These are phyloP conservation scores for Taxillus chinensis DNA, from an alignment of 164 flowering plant genomes.

Conservation along the genomic window DNA sequence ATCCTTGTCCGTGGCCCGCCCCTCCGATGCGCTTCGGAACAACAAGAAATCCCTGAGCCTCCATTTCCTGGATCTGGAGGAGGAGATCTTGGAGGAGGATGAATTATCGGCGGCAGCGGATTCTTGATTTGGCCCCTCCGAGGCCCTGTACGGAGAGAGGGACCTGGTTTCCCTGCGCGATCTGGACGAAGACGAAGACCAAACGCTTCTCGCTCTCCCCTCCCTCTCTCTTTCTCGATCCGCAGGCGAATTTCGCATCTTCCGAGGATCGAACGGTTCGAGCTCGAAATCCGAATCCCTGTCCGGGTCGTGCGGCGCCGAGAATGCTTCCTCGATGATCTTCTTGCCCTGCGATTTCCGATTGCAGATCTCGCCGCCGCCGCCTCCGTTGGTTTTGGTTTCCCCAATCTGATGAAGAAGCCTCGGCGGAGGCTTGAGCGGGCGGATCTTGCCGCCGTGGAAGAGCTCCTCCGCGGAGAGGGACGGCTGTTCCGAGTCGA, in stretches of 20 bases:
- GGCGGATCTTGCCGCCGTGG: slow-evolving; percentile 56
- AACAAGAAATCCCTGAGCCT: slow-evolving; percentile 61
- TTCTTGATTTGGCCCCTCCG: slow-evolving; percentile 32
- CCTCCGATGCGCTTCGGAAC: slow-evolving; percentile 93
- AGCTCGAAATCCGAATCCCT: slow-evolving; percentile 16
- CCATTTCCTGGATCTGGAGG: slow-evolving; percentile 45
- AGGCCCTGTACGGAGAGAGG: slow-evolving; percentile 48
- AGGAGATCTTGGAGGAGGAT: slow-evolving; percentile 14
- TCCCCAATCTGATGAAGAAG: slow-evolving; percentile 1
- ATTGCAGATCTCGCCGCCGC: slow-evolving; percentile 27
- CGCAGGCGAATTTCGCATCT: slow-evolving; percentile 9
- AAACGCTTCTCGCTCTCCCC: slow-evolving; percentile 22
- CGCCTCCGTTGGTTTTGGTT: slow-evolving; percentile 2
- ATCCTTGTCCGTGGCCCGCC: slow-evolving; percentile 60
- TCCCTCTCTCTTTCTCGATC: slow-evolving; percentile 27
- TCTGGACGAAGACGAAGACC: slow-evolving; percentile 9
- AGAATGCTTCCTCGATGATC: slow-evolving; percentile 30
- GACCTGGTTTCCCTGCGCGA: slow-evolving; percentile 49
- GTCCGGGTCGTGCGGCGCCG: slow-evolving; percentile 32
- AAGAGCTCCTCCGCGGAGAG: slow-evolving; percentile 63
- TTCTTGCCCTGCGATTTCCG: slow-evolving; percentile 23
- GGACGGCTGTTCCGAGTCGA: slow-evolving; percentile 25
- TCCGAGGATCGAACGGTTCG: slow-evolving; percentile 21
- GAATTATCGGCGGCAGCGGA: slow-evolving; percentile 8
- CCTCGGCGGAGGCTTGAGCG: slow-evolving; percentile 41